A percentile compares a stretch with the other conserved stretches of the same genome.
Conservation (phyloP, 768 basidiomycete species). For the Boletus huronensis region DNA sequence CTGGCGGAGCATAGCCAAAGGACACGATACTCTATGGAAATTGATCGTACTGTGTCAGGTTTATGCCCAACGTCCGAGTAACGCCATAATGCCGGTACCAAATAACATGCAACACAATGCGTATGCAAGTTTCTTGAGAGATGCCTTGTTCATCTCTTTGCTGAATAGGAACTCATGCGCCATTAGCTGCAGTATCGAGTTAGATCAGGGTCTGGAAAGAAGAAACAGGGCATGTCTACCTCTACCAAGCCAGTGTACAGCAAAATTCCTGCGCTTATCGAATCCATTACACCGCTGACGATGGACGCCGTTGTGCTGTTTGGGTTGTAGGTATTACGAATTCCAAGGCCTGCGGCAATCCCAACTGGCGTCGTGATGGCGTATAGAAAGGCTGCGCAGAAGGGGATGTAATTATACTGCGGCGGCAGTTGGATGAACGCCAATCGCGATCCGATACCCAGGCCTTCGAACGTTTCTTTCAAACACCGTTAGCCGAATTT, state of each 20-base stretch:
- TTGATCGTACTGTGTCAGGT: background rate
- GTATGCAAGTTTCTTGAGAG: conserved; percentile 63
- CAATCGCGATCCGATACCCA: conserved; percentile 88
- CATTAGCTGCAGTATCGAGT: conserved; percentile 53
- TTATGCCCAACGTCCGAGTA: conserved; percentile 88
- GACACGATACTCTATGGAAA: background rate
- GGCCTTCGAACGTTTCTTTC: conserved; percentile 88
- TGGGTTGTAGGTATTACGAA: conserved; percentile 79
- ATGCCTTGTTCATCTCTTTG: conserved; percentile 75
- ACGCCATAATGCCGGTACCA: conserved; percentile 86
- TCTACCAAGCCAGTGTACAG: conserved; percentile 87
- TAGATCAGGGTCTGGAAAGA: background rate
- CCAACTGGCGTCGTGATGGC: conserved; percentile 84
- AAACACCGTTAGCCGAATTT: background rate
- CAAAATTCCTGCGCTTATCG: conserved; percentile 83
- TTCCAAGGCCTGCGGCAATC: conserved; percentile 79
- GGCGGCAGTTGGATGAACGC: conserved; percentile 66
- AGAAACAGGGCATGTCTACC: conserved; percentile 33
- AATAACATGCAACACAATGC: conserved; percentile 74
- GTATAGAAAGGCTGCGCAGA: conserved; percentile 60
- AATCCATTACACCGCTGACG: conserved; percentile 82
- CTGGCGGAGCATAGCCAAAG: background rate
- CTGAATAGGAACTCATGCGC: conserved; percentile 96
- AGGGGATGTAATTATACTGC: conserved; percentile 54
- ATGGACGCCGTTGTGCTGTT: conserved; percentile 70